Conservation (phyloP, 2,329 filamentous ascomycete genomes). For the Gaeumannomyces sp. region DNA sequence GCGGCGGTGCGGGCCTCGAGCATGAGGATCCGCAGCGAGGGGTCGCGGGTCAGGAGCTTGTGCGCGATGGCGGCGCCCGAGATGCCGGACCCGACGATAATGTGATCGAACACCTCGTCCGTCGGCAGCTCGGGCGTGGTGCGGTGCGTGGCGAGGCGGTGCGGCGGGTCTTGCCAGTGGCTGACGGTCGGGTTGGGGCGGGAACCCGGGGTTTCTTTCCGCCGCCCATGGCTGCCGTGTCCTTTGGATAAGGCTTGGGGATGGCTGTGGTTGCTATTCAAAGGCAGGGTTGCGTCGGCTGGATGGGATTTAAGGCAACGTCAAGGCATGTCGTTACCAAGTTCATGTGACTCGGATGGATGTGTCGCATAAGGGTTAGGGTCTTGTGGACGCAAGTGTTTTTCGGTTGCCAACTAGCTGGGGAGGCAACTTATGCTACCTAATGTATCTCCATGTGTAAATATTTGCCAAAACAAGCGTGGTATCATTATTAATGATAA, state of each 20-base stretch:
- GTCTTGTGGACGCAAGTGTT: background rate
- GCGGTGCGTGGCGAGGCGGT: conserved; percentile 17
- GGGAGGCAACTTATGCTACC: too few species aligned
- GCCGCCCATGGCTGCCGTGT: conserved; percentile 8
- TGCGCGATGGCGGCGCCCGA: conserved; percentile 26
- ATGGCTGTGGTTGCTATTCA: too few species aligned
- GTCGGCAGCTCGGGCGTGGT: conserved; percentile 11
- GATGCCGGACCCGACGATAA: conserved; percentile 32
- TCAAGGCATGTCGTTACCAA: background rate
- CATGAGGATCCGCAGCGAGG: conserved; percentile 16
- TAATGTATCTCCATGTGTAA: background rate
- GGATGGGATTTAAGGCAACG: background rate
- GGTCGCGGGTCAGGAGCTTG: conserved; percentile 21
- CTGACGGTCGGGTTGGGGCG: conserved; percentile 28
- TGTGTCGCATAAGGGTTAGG: background rate
- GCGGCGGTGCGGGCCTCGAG: conserved; percentile 23
- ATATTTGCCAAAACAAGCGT: background rate
- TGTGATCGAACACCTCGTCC: conserved; percentile 19
- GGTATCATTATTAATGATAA: background rate
- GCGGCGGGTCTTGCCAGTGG: conserved; percentile 22
- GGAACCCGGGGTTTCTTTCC: conserved; percentile 14
- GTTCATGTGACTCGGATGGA: background rate
- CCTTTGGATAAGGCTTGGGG: background rate
- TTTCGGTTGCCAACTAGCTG: too few species aligned
- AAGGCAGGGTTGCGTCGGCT: background rate